phyloP scores from a whole-genome alignment of 1,139 yeast genomes.

The Ashbya aceris region DNA sequence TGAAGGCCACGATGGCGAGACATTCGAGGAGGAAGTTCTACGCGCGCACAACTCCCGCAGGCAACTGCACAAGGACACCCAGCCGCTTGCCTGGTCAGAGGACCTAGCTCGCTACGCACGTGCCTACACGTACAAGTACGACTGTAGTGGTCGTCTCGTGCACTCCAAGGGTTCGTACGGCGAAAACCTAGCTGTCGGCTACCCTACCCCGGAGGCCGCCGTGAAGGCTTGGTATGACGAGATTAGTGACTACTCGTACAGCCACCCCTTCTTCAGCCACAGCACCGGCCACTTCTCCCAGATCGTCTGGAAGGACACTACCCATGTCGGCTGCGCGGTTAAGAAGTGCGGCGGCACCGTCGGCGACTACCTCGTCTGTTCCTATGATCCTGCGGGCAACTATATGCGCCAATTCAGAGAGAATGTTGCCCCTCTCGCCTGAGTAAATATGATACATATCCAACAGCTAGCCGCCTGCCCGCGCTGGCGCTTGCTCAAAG shows the following conservation, averaged over 20 bases:
- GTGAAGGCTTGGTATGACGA: constrained; percentile 83
- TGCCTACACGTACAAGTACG: constrained; percentile 56
- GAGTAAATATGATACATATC: neutral
- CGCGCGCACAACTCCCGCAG: constrained; percentile 61
- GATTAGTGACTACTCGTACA: constrained; percentile 48
- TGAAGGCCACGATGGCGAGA: constrained; percentile 9
- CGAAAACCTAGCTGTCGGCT: constrained; percentile 81
- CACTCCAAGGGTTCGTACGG: constrained; percentile 81
- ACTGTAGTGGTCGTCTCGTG: constrained; percentile 56
- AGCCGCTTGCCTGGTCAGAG: constrained; percentile 53
- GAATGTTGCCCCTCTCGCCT: constrained; percentile 20
- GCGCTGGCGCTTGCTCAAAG: neutral
- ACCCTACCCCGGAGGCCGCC: constrained; percentile 44
- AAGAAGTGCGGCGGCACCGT: constrained; percentile 38
- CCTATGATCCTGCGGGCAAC: constrained; percentile 57
- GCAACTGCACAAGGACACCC: constrained; percentile 50
- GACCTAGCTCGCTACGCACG: constrained; percentile 60
- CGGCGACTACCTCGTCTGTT: constrained; percentile 52
- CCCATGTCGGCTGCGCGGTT: constrained; percentile 68
- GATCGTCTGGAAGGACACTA: constrained; percentile 67
- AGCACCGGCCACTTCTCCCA: constrained; percentile 74
- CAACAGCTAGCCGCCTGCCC: neutral
- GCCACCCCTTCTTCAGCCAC: constrained; percentile 34
- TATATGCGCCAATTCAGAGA: constrained; percentile 34
- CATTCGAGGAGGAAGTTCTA: constrained; percentile 33